Percentiles rank a stretch among this genome's conserved stretches.
These are phyloP conservation scores for Saccharomycopsis selenospora DNA, from an alignment of 805 yeast genomes.

Conservation along the genomic window DNA sequence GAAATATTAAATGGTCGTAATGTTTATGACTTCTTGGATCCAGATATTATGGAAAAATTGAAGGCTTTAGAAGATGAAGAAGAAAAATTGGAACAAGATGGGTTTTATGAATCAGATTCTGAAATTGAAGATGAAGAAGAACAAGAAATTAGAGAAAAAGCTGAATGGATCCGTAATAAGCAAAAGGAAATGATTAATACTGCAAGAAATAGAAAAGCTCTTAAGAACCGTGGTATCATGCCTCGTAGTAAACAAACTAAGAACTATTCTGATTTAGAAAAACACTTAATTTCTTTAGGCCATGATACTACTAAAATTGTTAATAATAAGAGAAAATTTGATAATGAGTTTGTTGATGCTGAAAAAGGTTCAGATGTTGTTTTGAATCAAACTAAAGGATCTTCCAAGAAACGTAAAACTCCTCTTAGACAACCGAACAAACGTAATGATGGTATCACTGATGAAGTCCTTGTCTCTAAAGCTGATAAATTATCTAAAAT, in stretches of 20 bases:
- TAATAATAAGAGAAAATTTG: constrained; percentile 39
- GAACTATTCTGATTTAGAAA: constrained; percentile 71
- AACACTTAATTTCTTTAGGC: constrained; percentile 84
- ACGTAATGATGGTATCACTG: constrained; percentile 78
- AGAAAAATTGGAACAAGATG: constrained; percentile 86
- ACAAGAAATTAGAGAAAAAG: constrained; percentile 74
- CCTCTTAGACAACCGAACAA: constrained; percentile 62
- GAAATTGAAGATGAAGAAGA: constrained; percentile 60
- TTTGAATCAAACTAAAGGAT: constrained; percentile 43
- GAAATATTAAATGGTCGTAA: constrained; percentile 94
- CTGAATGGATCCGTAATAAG: constrained; percentile 90
- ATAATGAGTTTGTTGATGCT: constrained; percentile 36
- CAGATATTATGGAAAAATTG: constrained; percentile 88
- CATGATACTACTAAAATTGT: constrained; percentile 70
- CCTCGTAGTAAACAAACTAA: constrained; percentile 84
- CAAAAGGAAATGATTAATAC: constrained; percentile 90
- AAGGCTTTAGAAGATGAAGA: constrained; percentile 97
- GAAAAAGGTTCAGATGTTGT: constrained; percentile 70
- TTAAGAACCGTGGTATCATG: constrained; percentile 80
- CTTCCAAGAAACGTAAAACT: constrained; percentile 39
- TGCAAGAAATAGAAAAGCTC: constrained; percentile 76
- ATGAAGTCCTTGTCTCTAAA: constrained; percentile 71
- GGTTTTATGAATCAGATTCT: constrained; percentile 88
- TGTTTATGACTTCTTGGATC: constrained; percentile 94
- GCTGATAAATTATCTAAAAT: constrained; percentile 83